Percentiles rank a stretch among this genome's conserved stretches.
phyloP scores from a whole-genome alignment of 179 eudicot species.

The Gypsophila paniculata region DNA sequence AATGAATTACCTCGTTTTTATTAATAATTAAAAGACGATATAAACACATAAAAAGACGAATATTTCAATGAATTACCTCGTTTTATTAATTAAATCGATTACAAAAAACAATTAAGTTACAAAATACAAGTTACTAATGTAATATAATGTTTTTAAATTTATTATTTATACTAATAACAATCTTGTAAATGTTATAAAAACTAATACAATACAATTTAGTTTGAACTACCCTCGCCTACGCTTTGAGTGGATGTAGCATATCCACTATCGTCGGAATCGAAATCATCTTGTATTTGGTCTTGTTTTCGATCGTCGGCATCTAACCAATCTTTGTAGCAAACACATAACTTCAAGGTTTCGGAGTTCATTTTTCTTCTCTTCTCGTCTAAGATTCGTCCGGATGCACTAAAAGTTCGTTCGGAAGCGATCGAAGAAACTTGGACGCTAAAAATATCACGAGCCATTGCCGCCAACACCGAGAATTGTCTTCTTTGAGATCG shows the following conservation, averaged over 20 bases:
- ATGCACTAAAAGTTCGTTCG: conserved; percentile 10
- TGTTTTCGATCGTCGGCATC: background rate
- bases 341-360: background rate
- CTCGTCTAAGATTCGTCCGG: background rate
- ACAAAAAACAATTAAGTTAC: too few relatives aligned
- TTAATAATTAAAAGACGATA: too few relatives aligned
- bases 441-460: conserved; percentile 7
- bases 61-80: too few relatives aligned
- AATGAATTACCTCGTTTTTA: too few relatives aligned
- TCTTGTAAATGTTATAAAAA: too few relatives aligned
- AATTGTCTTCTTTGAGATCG: conserved; percentile 1
- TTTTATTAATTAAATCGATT: too few relatives aligned
- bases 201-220: too few relatives aligned
- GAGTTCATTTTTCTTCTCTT: conserved; percentile 5
- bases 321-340: conserved; percentile 3
- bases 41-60: too few relatives aligned
- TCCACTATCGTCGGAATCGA: background rate
- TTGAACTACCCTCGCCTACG: too few relatives aligned
- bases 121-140: too few relatives aligned
- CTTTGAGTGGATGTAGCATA: background rate
- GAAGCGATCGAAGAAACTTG: conserved; percentile 13
- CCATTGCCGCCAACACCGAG: conserved; percentile 7
- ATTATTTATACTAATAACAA: too few relatives aligned
- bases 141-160: too few relatives aligned
- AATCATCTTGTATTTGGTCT: background rate